These are phyloP conservation scores for Aspergillus caelatus DNA, from an alignment of 2,329 filamentous ascomycete genomes.

Conservation along the genomic window DNA sequence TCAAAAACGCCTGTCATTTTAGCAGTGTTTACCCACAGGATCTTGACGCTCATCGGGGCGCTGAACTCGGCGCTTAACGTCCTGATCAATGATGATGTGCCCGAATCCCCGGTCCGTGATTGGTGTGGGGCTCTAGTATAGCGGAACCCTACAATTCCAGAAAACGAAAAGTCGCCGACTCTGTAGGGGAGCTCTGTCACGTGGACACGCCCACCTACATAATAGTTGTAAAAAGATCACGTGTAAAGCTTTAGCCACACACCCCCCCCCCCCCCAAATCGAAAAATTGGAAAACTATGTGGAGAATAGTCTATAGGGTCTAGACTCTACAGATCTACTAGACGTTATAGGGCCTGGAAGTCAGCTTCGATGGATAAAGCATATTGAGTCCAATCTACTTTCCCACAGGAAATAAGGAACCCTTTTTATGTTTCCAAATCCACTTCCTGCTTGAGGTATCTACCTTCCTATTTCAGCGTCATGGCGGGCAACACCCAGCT, in stretches of 20 bases:
- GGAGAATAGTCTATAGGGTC: too few relatives aligned
- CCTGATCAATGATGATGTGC: not conserved
- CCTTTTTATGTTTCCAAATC: too few relatives aligned
- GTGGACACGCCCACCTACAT: rapidly evolving
- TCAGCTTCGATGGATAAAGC: too few relatives aligned
- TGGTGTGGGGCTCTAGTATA: not conserved
- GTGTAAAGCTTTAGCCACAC: too few relatives aligned
- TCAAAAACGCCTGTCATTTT: not conserved
- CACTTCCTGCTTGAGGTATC: not conserved
- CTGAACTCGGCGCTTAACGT: not conserved
- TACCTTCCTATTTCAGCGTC: not conserved
- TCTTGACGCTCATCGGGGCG: not conserved
- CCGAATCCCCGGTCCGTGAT: not conserved
- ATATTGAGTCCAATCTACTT: too few relatives aligned
- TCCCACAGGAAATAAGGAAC: too few relatives aligned
- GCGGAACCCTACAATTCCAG: not conserved
- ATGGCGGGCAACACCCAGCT: not conserved
- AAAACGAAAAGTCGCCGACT: not conserved
- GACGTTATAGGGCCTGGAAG: too few relatives aligned
- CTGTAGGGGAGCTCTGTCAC: rapidly evolving
- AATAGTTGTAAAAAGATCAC: too few relatives aligned
- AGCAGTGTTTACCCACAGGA: not conserved
- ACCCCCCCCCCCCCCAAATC: too few relatives aligned
- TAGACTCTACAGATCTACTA: too few relatives aligned
- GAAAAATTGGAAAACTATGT: too few relatives aligned